A percentile compares a stretch with the other conserved stretches of the same genome.
Conservation (phyloP, 257 asterid species). For the Solanum chiquidenum region DNA sequence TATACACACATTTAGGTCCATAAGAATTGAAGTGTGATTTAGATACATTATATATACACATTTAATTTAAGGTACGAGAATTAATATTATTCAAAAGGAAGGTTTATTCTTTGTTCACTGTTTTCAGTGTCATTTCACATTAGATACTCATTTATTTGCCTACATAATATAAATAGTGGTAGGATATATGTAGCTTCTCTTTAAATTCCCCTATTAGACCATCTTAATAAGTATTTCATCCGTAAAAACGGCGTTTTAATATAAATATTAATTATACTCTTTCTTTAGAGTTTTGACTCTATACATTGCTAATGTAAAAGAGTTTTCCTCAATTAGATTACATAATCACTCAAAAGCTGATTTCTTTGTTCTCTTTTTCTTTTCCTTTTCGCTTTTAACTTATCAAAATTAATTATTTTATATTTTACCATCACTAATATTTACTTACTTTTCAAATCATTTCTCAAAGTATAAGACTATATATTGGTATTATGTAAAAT, state of each 20-base stretch:
- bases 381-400: neutral
- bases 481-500: too few relatives aligned
- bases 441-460: too few relatives aligned
- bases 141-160: neutral
- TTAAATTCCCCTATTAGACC: neutral
- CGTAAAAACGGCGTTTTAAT: neutral
- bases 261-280: neutral
- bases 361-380: too few relatives aligned
- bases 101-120: neutral
- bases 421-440: too few relatives aligned
- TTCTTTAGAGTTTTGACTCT: neutral
- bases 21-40: neutral
- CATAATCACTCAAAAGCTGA: neutral
- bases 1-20: neutral
- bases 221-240: neutral
- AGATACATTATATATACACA: neutral
- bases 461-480: too few relatives aligned
- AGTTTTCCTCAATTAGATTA: neutral
- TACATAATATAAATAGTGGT: neutral
- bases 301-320: neutral
- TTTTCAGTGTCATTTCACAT: neutral
- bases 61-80: neutral
- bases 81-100: neutral
- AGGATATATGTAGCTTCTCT: neutral
- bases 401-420: too few relatives aligned